Conservation (phyloP, 306 rosid genomes). For the Erythrophleum fordii region DNA sequence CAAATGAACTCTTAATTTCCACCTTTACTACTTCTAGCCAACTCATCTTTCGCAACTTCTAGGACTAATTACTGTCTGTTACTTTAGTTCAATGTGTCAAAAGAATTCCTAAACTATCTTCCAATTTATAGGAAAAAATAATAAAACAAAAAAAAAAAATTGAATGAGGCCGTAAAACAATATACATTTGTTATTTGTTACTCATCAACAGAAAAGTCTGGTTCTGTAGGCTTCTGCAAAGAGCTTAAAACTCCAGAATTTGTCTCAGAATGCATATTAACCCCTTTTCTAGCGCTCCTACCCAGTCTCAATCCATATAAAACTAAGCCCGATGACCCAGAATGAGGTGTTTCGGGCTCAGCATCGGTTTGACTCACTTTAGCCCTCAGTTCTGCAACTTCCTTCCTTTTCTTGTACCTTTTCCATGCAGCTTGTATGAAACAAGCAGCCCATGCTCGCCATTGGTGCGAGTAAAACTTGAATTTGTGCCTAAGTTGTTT, state of each 20-base stretch:
- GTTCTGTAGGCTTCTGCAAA: constrained; percentile 82
- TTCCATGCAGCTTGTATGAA: constrained; percentile 93
- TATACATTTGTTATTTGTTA: constrained; percentile 24
- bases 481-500: constrained; percentile 86
- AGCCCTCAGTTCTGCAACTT: constrained; percentile 57
- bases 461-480: constrained; percentile 86
- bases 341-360: constrained; percentile 39
- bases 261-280: constrained; percentile 44
- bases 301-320: constrained; percentile 35
- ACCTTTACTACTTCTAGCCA: not conserved
- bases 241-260: constrained; percentile 60
- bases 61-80: not conserved
- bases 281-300: constrained; percentile 48
- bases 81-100: constrained; percentile 13
- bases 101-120: constrained; percentile 21
- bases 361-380: constrained; percentile 37
- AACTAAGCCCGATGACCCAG: constrained; percentile 38
- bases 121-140: constrained; percentile 15
- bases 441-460: constrained; percentile 91
- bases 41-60: constrained; percentile 4
- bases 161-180: not conserved
- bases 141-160: not conserved
- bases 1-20: not conserved
- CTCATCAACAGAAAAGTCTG: constrained; percentile 68
- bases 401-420: constrained; percentile 64